Base-by-base conservation (phyloP, 2,329 filamentous ascomycete genomes). In the Apiospora saccharicola region DNA sequence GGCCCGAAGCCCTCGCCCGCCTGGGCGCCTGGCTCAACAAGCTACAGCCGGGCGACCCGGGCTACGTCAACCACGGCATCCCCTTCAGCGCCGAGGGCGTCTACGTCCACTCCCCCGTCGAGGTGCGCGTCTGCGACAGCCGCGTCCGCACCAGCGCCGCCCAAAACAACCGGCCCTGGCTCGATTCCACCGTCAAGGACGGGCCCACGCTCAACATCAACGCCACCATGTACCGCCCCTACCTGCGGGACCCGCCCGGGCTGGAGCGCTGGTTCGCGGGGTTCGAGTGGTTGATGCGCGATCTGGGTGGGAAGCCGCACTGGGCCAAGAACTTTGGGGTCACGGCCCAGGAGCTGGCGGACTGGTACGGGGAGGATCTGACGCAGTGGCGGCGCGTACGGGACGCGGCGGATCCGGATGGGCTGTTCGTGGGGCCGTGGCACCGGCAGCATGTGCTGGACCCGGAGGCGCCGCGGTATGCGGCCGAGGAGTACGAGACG, bases 361-460 rank as follows among this genome's bases (percentile, higher is more conserved):
- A 82, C 1, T 90, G 94, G 81, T 97, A 96, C 80, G 92, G 92
- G 47, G 81, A 86, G 22, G 85, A 91, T 67, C 85, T 97, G 72
- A 82, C 86, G 24, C 83, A 89, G 67, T 98, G 92, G 88, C 85
- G 92, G 51, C 84, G 86, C 41, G 87, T 97, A 7, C 88, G 95
- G 70, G 87, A 92, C 73, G 86, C 90, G 70, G 90, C 90, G 46
- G 94, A 98, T 79, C 92, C 93, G 0, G 90, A 95, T 73, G 94
- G 94, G 72, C 92, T 97, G 88, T 98, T 98, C 82, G 87, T 96
- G 19, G 96, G 96, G 2, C 91, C 95, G 68, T 99, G 96, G 96
- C 94, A 98, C 82, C 87, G 93, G 41, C 88, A 92, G 70, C 90
- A 90, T 77, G 85, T 98, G 24, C 80, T 90, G 51, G 82, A 81